These are phyloP conservation scores for Cucumis cinereus DNA, from an alignment of 306 rosid genomes.

Conservation along the genomic window DNA sequence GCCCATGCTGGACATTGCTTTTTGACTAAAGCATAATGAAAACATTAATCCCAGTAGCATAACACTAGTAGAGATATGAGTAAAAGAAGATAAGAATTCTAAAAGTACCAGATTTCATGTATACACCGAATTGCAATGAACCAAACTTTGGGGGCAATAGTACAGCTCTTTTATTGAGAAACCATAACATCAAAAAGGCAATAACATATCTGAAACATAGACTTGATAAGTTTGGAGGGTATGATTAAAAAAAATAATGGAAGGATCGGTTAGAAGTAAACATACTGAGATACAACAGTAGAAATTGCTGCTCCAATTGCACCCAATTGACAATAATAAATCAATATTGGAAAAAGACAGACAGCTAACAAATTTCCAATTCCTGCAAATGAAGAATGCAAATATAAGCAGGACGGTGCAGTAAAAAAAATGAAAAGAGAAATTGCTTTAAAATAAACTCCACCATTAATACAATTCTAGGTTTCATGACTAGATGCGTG, in stretches of 20 bases:
- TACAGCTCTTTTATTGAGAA: constrained; percentile 52
- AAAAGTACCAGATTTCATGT: constrained; percentile 64
- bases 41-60: background rate
- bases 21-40: background rate
- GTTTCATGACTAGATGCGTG: constrained; percentile 24
- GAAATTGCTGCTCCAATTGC: constrained; percentile 86
- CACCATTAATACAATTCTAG: constrained; percentile 1
- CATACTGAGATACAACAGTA: constrained; percentile 90
- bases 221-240: constrained; percentile 8
- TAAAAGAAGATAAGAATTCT: background rate
- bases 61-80: background rate
- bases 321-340: constrained; percentile 68
- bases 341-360: constrained; percentile 63
- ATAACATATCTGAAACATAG: constrained; percentile 57
- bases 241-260: background rate
- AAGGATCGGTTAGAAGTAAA: constrained; percentile 11
- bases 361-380: constrained; percentile 72
- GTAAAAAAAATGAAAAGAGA: constrained; percentile 1
- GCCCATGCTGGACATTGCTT: background rate
- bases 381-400: constrained; percentile 36
- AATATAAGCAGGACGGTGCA: background rate
- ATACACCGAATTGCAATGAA: constrained; percentile 72
- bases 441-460: background rate
- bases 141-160: constrained; percentile 84
- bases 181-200: constrained; percentile 68